phyloP scores from a whole-genome alignment of 352 stramenopile species.

The Globisporangium camurandrum region DNA sequence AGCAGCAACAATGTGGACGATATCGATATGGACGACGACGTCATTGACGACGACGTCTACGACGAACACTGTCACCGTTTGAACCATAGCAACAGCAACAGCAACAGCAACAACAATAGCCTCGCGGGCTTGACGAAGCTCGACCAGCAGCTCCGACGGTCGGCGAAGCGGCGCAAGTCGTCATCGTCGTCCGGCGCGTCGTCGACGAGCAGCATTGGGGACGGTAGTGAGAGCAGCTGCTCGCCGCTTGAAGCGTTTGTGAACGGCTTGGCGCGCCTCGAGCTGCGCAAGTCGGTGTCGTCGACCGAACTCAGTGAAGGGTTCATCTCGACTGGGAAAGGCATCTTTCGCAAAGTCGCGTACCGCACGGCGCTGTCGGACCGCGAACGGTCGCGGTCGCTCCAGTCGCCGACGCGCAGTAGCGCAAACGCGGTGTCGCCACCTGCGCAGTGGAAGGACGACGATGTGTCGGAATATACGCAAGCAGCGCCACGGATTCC shows the following conservation, averaged over 20 bases:
- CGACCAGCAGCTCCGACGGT: constrained; percentile 8
- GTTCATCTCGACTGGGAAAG: constrained; percentile 84
- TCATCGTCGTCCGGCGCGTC: constrained; percentile 45
- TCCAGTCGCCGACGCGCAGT: constrained; percentile 21
- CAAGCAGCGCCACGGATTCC: constrained; percentile 66
- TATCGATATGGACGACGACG: not conserved
- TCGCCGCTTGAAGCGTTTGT: constrained; percentile 34
- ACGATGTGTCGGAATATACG: constrained; percentile 64
- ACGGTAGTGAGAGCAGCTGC: constrained; percentile 37
- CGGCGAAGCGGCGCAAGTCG: constrained; percentile 38
- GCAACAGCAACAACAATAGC: constrained; percentile 5
- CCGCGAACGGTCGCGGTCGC: constrained; percentile 24
- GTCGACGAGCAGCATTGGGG: constrained; percentile 33
- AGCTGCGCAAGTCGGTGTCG: constrained; percentile 41
- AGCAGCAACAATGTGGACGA: not conserved
- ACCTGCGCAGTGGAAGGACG: constrained; percentile 21
- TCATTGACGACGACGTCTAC: constrained; percentile 4
- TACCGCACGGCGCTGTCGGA: constrained; percentile 40
- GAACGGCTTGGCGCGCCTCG: constrained; percentile 29
- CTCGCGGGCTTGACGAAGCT: constrained; percentile 10
- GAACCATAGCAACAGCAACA: constrained; percentile 8
- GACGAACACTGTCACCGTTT: too few species aligned
- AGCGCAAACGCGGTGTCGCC: constrained; percentile 26
- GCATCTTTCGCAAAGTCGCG: constrained; percentile 79
- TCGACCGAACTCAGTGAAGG: constrained; percentile 56